These are phyloP conservation scores for Desmodesmus armatus DNA, from an alignment of 139 green algal genomes.

Conservation along the genomic window DNA sequence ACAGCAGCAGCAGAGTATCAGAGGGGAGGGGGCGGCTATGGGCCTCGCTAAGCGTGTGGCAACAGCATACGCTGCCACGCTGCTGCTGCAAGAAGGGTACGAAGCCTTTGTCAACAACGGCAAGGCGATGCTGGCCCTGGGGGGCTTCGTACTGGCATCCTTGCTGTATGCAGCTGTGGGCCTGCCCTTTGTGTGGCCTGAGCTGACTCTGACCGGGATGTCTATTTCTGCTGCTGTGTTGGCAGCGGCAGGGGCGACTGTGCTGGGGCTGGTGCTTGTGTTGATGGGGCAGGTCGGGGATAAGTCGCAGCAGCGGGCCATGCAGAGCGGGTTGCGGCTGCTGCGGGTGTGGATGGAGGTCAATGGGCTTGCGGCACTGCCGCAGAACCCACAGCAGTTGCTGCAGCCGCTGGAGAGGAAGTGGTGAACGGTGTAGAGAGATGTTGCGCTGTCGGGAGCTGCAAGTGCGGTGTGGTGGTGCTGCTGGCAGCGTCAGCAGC, in stretches of 20 bases:
- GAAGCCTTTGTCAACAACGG: neutral
- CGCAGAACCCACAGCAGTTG: too few species aligned
- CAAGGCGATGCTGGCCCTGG: neutral
- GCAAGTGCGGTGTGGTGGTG: too few species aligned
- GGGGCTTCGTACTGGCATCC: neutral
- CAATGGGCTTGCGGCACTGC: too few species aligned
- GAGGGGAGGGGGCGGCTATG: conserved; percentile 7
- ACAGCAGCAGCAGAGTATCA: neutral
- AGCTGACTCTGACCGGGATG: neutral
- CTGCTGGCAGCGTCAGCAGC: too few species aligned
- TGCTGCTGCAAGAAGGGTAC: conserved; percentile 32
- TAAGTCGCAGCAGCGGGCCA: conserved; percentile 18
- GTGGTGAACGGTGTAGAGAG: too few species aligned
- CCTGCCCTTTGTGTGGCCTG: conserved; percentile 30
- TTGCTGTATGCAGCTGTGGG: conserved; percentile 35
- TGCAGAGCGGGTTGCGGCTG: conserved; percentile 31
- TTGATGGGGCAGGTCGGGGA: conserved; percentile 26
- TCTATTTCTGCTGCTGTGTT: neutral
- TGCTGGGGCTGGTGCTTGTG: neutral
- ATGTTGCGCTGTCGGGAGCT: too few species aligned
- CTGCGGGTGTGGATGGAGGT: conserved; percentile 40
- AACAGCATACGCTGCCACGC: neutral
- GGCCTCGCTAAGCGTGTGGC: neutral
- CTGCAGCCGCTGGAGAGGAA: too few species aligned
- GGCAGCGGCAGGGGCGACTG: neutral